Base-by-base conservation (phyloP, 495 filamentous ascomycete genomes). In the Neurospora intermedia region DNA sequence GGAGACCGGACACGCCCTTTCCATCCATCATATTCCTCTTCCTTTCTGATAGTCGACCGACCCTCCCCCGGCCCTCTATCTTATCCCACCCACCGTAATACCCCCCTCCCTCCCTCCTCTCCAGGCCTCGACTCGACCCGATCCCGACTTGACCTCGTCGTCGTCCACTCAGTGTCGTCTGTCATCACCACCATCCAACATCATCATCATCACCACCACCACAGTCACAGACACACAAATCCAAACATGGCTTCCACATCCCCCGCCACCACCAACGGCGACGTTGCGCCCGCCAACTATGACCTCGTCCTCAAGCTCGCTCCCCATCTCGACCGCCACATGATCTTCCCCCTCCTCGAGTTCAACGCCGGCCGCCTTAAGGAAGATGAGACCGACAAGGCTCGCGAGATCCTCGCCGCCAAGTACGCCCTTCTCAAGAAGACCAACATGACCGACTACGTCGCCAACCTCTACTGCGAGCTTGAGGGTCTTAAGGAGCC, bases 381-480 rank as follows among this genome's bases (percentile, higher is more conserved):
- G 46, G 80, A 88, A 59, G 86, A 88, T 73, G 88, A 89, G 42
- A 84, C 83, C 70, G 87, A 86, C 41, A 83, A 86, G 73, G 84
- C 91, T 43, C 84, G 87, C 70, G 91, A 93, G 78, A 90, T 94
- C 76, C 89, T 88, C 40, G 89, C 91, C 79, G 89, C 93, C 78
- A 97, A 97, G 81, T 97, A 93, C 81, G 90, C 94, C 82, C 88
- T 99, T 40, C 89, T 98, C 72, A 95, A 97, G 87, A 89, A 91
- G 81, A 97, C 96, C 72, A 96, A 98, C 86, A 99, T 99, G 96
- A 93, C 90, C 77, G 96, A 98, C 82, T 99, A 96, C 81, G 93
- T 98, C 48, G 93, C 93, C 75, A 90, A 90, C 75, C 85, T 99
- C 77, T 92, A 96, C 85, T 88, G 90, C 79, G 90, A 97, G 80